These are phyloP conservation scores for Fusarium newnesense DNA, from an alignment of 2,329 filamentous ascomycete species.

Conservation along the genomic window DNA sequence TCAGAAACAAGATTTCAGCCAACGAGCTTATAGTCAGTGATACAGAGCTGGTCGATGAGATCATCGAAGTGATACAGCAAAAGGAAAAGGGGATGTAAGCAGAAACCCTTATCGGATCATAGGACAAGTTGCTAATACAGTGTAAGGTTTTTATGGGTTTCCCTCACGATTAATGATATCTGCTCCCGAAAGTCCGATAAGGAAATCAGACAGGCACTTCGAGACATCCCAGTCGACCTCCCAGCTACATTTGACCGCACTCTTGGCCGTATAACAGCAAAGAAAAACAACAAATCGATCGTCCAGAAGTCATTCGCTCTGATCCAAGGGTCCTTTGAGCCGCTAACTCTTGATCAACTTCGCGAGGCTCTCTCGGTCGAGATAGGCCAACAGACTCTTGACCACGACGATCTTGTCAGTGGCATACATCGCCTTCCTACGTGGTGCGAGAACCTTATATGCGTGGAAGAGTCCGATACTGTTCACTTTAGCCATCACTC, in stretches of 20 bases:
- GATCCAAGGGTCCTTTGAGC: not conserved
- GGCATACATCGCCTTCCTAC: not conserved
- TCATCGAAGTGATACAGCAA: not conserved
- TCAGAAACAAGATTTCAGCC: not conserved
- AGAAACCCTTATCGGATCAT: fast-evolving
- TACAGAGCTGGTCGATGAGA: not conserved
- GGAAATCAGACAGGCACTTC: conserved; percentile 1
- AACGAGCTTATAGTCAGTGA: not conserved
- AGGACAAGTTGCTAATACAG: no score
- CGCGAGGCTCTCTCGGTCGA: conserved; percentile 18
- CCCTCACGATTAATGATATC: conserved; percentile 19
- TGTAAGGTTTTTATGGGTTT: conserved; percentile 34
- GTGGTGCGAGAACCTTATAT: conserved; percentile 23
- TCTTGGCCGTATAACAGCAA: not conserved
- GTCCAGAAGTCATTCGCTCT: conserved; percentile 6
- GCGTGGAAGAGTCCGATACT: conserved; percentile 10
- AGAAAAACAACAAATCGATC: not conserved
- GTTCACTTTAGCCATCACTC: conserved; percentile 32
- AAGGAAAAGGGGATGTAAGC: conserved; percentile 3
- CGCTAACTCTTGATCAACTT: conserved; percentile 9
- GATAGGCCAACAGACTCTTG: not conserved
- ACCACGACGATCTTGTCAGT: not conserved
- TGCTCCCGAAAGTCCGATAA: conserved; percentile 18
- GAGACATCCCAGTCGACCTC: conserved; percentile 10
- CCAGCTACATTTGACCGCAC: conserved; percentile 19